Conservation (phyloP, 805 yeast species). For the Spencermartinsiella europaea region DNA sequence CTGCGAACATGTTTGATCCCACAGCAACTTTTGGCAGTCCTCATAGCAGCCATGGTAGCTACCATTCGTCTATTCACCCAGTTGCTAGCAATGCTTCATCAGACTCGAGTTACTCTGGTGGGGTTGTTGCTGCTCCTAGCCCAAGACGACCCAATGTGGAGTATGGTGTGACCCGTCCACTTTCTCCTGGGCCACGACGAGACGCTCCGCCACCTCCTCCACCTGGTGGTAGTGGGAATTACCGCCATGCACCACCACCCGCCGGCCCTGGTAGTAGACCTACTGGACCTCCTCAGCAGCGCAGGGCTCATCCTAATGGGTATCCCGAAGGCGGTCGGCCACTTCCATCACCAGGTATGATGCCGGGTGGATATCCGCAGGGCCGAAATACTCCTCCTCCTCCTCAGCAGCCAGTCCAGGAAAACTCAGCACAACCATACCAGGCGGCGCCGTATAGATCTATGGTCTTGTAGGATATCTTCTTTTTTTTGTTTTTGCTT, state of each 20-base stretch:
- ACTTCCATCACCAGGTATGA: neutral
- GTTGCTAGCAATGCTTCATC: neutral
- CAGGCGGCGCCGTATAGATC: neutral
- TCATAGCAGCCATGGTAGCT: neutral
- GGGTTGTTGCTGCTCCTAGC: neutral
- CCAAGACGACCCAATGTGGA: neutral
- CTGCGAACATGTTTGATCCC: constrained; percentile 23
- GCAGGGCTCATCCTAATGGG: neutral
- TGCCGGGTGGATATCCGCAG: too few relatives aligned
- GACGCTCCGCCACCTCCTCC: too few relatives aligned
- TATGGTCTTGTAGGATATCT: neutral
- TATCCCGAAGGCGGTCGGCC: neutral
- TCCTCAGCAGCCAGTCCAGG: too few relatives aligned
- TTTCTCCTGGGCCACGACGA: neutral
- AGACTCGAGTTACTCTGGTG: too few relatives aligned
- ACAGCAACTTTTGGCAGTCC: constrained; percentile 9
- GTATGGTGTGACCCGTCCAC: neutral
- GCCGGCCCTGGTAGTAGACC: neutral
- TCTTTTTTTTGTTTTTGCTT: neutral
- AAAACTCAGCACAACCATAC: too few relatives aligned
- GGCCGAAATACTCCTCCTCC: neutral
- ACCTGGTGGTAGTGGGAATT: too few relatives aligned
- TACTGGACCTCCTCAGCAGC: neutral
- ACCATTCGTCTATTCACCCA: neutral
- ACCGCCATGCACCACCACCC: too few relatives aligned